These are phyloP conservation scores for Dendrothele bispora DNA, from an alignment of 768 basidiomycete genomes.

Conservation along the genomic window DNA sequence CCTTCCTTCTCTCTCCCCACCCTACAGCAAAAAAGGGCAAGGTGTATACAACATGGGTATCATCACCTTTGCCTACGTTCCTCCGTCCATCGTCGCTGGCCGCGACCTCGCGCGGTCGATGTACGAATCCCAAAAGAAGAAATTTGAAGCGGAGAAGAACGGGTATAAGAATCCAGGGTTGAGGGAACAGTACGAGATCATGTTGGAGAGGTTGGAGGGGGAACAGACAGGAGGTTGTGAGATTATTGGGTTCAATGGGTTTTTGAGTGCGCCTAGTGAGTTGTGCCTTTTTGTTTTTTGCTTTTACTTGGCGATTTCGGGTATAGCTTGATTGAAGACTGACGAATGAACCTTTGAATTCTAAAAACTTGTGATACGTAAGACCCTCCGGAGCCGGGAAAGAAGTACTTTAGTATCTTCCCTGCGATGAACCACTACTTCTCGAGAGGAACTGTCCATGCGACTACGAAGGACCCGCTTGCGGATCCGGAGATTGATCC, in stretches of 20 bases:
- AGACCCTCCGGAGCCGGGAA: constrained; percentile 36
- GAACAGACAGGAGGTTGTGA: constrained; percentile 28
- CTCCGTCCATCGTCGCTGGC: constrained; percentile 14
- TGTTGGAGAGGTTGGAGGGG: no score
- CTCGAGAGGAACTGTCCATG: constrained; percentile 48
- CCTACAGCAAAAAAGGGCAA: constrained; percentile 7
- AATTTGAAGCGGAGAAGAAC: constrained; percentile 8
- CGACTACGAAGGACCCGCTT: constrained; percentile 29
- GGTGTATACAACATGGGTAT: constrained; percentile 18
- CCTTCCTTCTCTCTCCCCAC: constrained; percentile 6
- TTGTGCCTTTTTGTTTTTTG: no score
- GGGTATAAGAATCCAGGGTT: constrained; percentile 9
- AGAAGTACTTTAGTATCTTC: constrained; percentile 40
- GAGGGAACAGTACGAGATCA: constrained; percentile 15
- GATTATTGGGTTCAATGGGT: constrained; percentile 28
- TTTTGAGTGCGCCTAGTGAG: no score
- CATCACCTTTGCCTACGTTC: constrained; percentile 12
- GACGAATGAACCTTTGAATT: no score
- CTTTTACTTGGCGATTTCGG: no score
- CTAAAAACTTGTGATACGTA: no score
- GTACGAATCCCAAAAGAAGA: no score
- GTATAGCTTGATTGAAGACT: no score
- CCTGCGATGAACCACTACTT: constrained; percentile 40
- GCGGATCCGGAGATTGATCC: constrained; percentile 39
- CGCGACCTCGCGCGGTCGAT: constrained; percentile 11